phyloP scores from a whole-genome alignment of 139 green algal genomes.

The Tetradesmus lagerheimii region DNA sequence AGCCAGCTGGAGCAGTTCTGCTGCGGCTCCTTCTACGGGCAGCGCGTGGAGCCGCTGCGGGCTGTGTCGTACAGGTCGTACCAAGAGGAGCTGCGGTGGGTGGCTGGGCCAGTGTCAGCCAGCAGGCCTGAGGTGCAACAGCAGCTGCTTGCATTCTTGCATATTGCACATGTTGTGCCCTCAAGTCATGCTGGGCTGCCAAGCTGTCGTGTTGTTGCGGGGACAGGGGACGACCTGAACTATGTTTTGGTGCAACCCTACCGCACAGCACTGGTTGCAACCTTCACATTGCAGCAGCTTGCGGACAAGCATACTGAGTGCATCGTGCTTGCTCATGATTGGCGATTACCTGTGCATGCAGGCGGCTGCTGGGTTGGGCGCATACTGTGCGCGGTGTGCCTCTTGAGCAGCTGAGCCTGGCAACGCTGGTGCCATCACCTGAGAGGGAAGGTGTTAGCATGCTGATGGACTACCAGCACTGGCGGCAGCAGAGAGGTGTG shows the following conservation, averaged over 20 bases:
- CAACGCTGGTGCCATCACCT: slow-evolving; percentile 49
- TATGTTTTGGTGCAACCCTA: background rate
- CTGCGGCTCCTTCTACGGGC: slow-evolving; percentile 57
- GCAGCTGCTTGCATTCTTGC: no score
- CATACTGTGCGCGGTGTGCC: slow-evolving; percentile 51
- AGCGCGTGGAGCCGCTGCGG: slow-evolving; percentile 59
- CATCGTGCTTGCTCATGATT: background rate
- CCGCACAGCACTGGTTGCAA: background rate
- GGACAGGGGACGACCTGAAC: background rate
- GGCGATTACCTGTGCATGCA: slow-evolving; percentile 12
- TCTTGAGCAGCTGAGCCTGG: slow-evolving; percentile 56
- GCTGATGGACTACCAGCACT: slow-evolving; percentile 73
- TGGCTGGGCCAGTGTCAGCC: background rate
- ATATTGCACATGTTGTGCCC: no score
- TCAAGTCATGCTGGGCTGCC: no score
- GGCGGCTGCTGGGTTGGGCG: slow-evolving; percentile 69
- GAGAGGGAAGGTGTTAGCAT: slow-evolving; percentile 49
- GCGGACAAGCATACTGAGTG: background rate
- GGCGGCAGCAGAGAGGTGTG: slow-evolving; percentile 51
- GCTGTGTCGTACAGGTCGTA: slow-evolving; percentile 64
- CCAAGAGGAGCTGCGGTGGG: slow-evolving; percentile 57
- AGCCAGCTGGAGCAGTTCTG: slow-evolving; percentile 58
- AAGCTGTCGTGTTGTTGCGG: background rate
- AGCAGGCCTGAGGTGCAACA: background rate
- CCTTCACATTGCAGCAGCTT: background rate